phyloP scores from a whole-genome alignment of 2,329 filamentous ascomycete genomes.

The Cordyceps javanica region DNA sequence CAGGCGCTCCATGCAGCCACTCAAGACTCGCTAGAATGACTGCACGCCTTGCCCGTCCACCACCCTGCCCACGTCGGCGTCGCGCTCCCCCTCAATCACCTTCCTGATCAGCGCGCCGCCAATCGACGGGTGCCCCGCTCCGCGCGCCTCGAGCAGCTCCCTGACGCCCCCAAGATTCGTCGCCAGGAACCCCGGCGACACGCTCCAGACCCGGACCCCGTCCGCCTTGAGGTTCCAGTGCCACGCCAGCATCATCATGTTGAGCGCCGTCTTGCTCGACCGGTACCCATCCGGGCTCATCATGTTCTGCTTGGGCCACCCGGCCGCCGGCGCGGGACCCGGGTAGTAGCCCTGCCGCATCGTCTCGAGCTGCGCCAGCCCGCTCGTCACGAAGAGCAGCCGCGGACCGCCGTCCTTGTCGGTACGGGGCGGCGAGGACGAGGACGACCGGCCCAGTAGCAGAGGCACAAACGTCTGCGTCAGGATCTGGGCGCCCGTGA shows the following conservation, averaged over 20 bases:
- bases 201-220: conserved; percentile 34
- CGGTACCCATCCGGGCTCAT: conserved; percentile 27
- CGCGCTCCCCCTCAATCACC: conserved; percentile 35
- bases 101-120: conserved; percentile 31
- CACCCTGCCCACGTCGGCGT: conserved; percentile 34
- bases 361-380: conserved; percentile 29
- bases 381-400: conserved; percentile 42
- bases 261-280: conserved; percentile 37
- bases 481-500: conserved; percentile 31
- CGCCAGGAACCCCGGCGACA: conserved; percentile 35
- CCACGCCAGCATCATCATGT: conserved; percentile 45
- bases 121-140: conserved; percentile 26
- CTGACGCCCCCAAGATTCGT: conserved; percentile 30
- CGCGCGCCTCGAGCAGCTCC: conserved; percentile 19
- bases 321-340: conserved; percentile 17
- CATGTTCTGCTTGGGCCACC: conserved; percentile 33
- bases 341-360: conserved; percentile 14
- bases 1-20: too few relatives aligned
- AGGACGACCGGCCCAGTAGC: too few relatives aligned
- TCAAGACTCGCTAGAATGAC: conserved; percentile 1
- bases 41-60: conserved; percentile 18
- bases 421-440: conserved; percentile 24
- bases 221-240: conserved; percentile 30
- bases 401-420: conserved; percentile 35
- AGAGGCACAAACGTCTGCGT: conserved; percentile 37